phyloP scores from a whole-genome alignment of 495 filamentous ascomycete genomes.

The Penicilliopsis zonata region DNA sequence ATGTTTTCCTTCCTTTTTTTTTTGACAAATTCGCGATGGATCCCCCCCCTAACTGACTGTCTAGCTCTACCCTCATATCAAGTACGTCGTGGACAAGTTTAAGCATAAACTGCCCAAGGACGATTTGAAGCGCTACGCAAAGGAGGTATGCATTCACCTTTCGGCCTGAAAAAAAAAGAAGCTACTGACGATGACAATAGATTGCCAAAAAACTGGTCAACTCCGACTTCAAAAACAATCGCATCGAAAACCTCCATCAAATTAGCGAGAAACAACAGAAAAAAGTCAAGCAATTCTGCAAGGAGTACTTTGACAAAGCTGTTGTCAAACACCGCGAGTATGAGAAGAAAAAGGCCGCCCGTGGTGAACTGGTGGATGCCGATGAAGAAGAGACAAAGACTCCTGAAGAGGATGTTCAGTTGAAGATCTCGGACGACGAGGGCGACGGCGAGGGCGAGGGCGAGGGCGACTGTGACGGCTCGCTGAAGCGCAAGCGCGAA shows the following conservation, averaged over 20 bases:
- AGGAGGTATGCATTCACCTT: conserved; percentile 48
- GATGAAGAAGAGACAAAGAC: conserved; percentile 17
- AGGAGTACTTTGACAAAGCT: conserved; percentile 76
- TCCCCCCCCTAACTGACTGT: no score
- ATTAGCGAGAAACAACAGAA: conserved; percentile 69
- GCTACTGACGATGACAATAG: conserved; percentile 17
- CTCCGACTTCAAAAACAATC: conserved; percentile 77
- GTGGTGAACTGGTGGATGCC: conserved; percentile 19
- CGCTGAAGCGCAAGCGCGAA: conserved; percentile 5
- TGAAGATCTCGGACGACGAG: conserved; percentile 48
- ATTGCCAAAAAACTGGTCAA: conserved; percentile 74
- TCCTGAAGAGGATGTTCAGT: conserved; percentile 24
- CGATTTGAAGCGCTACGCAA: conserved; percentile 75
- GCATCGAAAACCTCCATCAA: conserved; percentile 70
- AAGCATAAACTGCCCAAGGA: conserved; percentile 74
- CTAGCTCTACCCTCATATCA: conserved; percentile 72
- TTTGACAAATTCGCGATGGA: neutral
- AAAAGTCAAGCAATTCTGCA: conserved; percentile 70
- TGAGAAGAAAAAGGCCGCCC: conserved; percentile 52
- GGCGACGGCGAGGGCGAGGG: conserved; percentile 11
- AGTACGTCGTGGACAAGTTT: conserved; percentile 76
- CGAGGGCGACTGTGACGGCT: conserved; percentile 5
- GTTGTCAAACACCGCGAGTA: conserved; percentile 58
- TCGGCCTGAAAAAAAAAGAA: neutral
- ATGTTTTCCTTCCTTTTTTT: conserved; percentile 20